Evolutionary conservation across 2,329 filamentous ascomycete genomes (phyloP).

Genomic region (Clarireedia hainanense): DNA sequence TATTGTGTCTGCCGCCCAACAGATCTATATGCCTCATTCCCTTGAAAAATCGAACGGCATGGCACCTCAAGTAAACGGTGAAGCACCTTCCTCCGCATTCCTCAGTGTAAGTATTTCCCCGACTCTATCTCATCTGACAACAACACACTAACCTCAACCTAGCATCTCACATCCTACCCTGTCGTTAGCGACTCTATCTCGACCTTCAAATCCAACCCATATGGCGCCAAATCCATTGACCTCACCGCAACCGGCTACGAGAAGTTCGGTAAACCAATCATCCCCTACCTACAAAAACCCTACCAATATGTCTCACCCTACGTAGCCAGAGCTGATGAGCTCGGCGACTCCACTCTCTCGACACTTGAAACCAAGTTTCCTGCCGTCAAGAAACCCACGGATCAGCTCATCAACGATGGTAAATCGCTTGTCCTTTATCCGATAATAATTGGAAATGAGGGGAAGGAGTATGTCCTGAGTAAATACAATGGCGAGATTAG

Average conservation of each 20-base stretch:
- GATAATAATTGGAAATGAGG: slow-evolving; percentile 51
- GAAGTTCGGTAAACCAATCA: slow-evolving; percentile 62
- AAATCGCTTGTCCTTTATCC: slow-evolving; percentile 55
- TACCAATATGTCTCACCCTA: slow-evolving; percentile 81
- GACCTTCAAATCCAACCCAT: slow-evolving; percentile 72
- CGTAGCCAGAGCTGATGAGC: slow-evolving; percentile 68
- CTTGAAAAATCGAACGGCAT: slow-evolving; percentile 21
- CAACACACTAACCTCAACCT: slow-evolving; percentile 7
- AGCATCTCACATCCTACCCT: slow-evolving; percentile 84
- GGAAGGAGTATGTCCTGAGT: slow-evolving; percentile 52
- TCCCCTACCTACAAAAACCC: slow-evolving; percentile 71
- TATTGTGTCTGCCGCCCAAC: neutral
- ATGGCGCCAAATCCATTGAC: slow-evolving; percentile 71
- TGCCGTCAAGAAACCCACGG: slow-evolving; percentile 66
- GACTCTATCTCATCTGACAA: neutral
- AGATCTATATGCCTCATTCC: slow-evolving; percentile 16
- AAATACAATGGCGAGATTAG: slow-evolving; percentile 53
- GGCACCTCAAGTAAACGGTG: slow-evolving; percentile 43
- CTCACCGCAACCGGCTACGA: slow-evolving; percentile 12
- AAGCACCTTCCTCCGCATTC: slow-evolving; percentile 41
- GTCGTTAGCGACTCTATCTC: slow-evolving; percentile 71
- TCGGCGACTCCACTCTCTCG: slow-evolving; percentile 64
- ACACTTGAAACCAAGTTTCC: slow-evolving; percentile 66
- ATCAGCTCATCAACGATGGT: slow-evolving; percentile 59
- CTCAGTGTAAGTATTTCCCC: slow-evolving; percentile 33